Evolutionary conservation across 441 rosid species (phyloP).

Genomic region (Populus hybrid): DNA sequence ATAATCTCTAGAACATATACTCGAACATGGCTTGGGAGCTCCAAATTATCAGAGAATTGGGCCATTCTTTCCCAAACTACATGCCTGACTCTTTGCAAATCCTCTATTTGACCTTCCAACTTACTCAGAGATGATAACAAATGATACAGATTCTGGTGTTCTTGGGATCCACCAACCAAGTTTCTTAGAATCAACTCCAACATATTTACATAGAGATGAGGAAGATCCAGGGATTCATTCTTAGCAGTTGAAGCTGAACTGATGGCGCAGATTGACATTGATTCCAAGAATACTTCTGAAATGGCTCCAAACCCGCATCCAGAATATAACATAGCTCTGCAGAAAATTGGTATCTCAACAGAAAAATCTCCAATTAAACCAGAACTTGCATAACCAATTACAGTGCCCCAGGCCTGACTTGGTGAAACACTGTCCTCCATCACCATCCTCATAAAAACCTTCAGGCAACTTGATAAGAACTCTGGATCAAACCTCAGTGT

Average conservation of each 20-base stretch:
- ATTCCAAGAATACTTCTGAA: conserved; percentile 67
- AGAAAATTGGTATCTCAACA: conserved; percentile 50
- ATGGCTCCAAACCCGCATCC: conserved; percentile 82
- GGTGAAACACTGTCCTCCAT: conserved; percentile 92
- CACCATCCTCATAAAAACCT: conserved; percentile 68
- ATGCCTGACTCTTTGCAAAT: conserved; percentile 64
- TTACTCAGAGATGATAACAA: conserved; percentile 78
- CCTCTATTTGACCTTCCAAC: conserved; percentile 68
- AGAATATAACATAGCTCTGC: conserved; percentile 82
- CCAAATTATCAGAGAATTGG: conserved; percentile 71
- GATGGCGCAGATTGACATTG: conserved; percentile 33
- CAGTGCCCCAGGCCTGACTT: conserved; percentile 79
- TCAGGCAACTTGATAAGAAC: conserved; percentile 61
- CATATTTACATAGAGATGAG: conserved; percentile 52
- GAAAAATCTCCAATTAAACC: conserved; percentile 55
- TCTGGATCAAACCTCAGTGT: conserved; percentile 47
- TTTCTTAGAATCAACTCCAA: conserved; percentile 67
- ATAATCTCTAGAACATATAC: conserved; percentile 84
- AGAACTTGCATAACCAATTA: conserved; percentile 46
- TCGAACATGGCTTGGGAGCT: conserved; percentile 70
- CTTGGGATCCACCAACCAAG: conserved; percentile 47
- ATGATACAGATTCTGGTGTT: conserved; percentile 52
- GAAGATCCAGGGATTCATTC: conserved; percentile 46
- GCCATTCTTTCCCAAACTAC: conserved; percentile 84
- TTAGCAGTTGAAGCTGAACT: conserved; percentile 20